Percentiles rank a stretch among this genome's conserved stretches.
Evolutionary conservation across 306 rosid species (phyloP).

Genomic region (Oemleria cerasiformis): DNA sequence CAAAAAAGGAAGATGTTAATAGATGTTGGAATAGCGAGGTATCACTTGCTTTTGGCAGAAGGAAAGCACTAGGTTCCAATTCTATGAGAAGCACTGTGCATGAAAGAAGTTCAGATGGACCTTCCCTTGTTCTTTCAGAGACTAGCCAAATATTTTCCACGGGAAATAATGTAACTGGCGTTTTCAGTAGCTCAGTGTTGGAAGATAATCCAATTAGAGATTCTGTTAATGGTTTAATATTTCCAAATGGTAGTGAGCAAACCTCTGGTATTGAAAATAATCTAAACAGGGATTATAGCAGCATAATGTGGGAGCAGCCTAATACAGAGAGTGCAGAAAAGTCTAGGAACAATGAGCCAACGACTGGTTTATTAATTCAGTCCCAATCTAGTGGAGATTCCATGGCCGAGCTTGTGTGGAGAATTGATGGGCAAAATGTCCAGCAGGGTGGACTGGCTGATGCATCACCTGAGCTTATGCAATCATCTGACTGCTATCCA

Average conservation of each 20-base stretch:
- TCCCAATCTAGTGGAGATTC: constrained; percentile 19
- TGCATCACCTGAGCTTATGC: constrained; percentile 24
- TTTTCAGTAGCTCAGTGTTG: constrained; percentile 14
- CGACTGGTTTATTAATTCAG: constrained; percentile 8
- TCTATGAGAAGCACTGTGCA: constrained; percentile 15
- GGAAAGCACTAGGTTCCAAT: constrained; percentile 22
- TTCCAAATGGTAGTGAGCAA: constrained; percentile 21
- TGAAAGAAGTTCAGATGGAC: constrained; percentile 21
- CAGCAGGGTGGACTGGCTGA: constrained; percentile 23
- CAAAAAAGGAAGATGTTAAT: constrained; percentile 36
- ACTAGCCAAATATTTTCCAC: constrained; percentile 14
- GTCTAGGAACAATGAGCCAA: constrained; percentile 1
- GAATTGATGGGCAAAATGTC: constrained; percentile 24
- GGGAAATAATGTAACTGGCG: constrained; percentile 15
- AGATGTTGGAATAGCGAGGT: constrained; percentile 35
- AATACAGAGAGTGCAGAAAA: constrained; percentile 4
- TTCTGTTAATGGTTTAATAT: constrained; percentile 13
- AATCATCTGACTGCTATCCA: constrained; percentile 19
- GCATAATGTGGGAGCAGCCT: constrained; percentile 19
- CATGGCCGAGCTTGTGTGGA: constrained; percentile 24
- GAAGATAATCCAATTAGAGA: constrained; percentile 25
- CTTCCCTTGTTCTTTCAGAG: constrained; percentile 20
- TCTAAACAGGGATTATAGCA: background rate
- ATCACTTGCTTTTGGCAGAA: constrained; percentile 30
- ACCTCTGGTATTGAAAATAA: constrained; percentile 14